Evolutionary conservation across 345 rosid genomes (phyloP), one percentile per base, ranked within the genome.

Genomic region (Arabidopsis suecica): DNA sequence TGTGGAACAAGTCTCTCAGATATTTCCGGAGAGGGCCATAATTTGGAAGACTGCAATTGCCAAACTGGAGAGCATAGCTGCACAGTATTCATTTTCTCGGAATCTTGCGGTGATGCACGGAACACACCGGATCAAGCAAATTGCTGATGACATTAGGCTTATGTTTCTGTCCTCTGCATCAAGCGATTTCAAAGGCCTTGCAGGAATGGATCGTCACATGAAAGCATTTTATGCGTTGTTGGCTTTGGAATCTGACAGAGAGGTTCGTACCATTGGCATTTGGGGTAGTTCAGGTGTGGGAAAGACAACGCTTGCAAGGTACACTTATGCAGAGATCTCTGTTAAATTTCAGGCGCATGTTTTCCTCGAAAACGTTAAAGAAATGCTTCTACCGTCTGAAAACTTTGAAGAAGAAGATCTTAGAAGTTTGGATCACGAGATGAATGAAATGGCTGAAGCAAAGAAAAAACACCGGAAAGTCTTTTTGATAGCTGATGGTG

Each of bases 131-230:
- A 60, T 60, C 30, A 60, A 60, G 47, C 30, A 18, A 1, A 38
- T 38, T 16, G 50, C 28, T 48, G n/a, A 48, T 18, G 55, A 65
- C 28, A 65, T 65, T 16, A 9, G 53, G 54, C 36, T 41, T 63
- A 41, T 63, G 68, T 63, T 63, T 41, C 50, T 41, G 8, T 41
- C 68, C 16, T 63, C 68, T 13, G 57, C 53, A 45, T 63, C 68
- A 20, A 32, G 57, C 30, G 41, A 48, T 32, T 65, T 48, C 41
- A 48, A 48, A 23, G 56, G 69, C 12, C 42, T 65, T 65, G 56
- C 22, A 9, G 70, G 59, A 18, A 66, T 66, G 47, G 60, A 36
- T 22, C 18, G 59, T 13, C 58, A 50, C 45, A 11, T 82, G 9
- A 12, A 51, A 23, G 30, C 63, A 1, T 20, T 28, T 1, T 12